Evolutionary conservation across 2,329 filamentous ascomycete species (phyloP).

Genomic region (Sporothrix pseudoabietina): DNA sequence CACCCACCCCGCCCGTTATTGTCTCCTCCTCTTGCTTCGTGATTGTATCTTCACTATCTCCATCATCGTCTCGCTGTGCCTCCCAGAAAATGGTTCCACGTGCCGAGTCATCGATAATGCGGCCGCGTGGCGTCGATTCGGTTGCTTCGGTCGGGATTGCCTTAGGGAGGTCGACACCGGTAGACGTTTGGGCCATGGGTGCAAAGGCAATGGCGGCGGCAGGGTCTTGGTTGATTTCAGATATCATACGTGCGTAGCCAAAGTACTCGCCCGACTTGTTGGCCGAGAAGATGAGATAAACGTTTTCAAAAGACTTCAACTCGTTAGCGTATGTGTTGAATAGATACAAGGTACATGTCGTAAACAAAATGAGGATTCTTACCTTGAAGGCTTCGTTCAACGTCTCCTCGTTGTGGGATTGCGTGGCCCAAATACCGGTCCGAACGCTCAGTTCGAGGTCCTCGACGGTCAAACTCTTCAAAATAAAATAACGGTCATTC

Average conservation of each 20-base stretch:
- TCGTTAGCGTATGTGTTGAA: neutral
- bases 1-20: neutral
- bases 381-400: slow-evolving; percentile 84
- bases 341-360: neutral
- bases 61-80: slow-evolving; percentile 55
- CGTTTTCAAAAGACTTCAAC: slow-evolving; percentile 71
- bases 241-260: slow-evolving; percentile 89
- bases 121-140: slow-evolving; percentile 74
- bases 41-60: neutral
- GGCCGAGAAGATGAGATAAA: slow-evolving; percentile 91
- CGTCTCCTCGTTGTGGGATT: slow-evolving; percentile 85
- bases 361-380: slow-evolving; percentile 38
- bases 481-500: slow-evolving; percentile 79
- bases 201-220: slow-evolving; percentile 69
- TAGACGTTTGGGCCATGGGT: slow-evolving; percentile 61
- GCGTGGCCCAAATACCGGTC: slow-evolving; percentile 90
- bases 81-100: slow-evolving; percentile 99
- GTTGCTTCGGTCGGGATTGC: slow-evolving; percentile 80
- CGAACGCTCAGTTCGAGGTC: slow-evolving; percentile 86
- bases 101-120: slow-evolving; percentile 88
- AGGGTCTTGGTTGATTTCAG: slow-evolving; percentile 77
- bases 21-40: neutral
- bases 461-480: slow-evolving; percentile 90
- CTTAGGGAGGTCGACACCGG: slow-evolving; percentile 69
- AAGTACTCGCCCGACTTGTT: slow-evolving; percentile 98